Evolutionary conservation across 1,284 basidiomycete species (phyloP), one percentile per base, ranked within the genome.

Genomic region (Golubevia sp.): DNA sequence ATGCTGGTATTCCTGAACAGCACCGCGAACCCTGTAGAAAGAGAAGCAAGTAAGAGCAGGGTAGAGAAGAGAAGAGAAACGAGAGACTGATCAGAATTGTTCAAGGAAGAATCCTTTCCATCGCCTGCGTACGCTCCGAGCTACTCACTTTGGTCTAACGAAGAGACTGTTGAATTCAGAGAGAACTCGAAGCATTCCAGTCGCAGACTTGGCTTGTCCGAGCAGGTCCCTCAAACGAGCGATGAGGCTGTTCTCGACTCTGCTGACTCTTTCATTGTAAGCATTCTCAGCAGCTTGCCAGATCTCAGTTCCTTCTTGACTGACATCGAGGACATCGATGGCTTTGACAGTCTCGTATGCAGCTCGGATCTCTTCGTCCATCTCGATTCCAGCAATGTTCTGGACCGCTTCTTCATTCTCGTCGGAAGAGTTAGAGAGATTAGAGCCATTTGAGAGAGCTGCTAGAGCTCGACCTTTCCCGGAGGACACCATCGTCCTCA

Each of bases 111-210:
- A n/a, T n/a, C n/a, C n/a, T n/a, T n/a, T n/a, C n/a, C n/a, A n/a
- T n/a, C n/a, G n/a, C n/a, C n/a, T n/a, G n/a, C n/a, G n/a, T n/a
- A n/a, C n/a, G n/a, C n/a, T n/a, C 5, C 30, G 11, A 34, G 4
- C 30, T 34, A 34, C 30, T 34, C 30, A 77, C 63, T 98, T 98
- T n/a, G 95, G 96, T 65, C 97, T 88, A 34, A 99, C 95, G 82
- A 99, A 98, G 34, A 99, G 86, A 1, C 93, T 92, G 84, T 99
- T 98, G 87, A 98, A 99, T 85, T 97, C 97, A 3, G 93, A 96
- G 85, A 99, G 96, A 55, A 98, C 96, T 59, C 95, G 89, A 85
- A 99, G 98, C 95, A 98, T 99, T 86, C 98, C 96, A 80, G 97
- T 96, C 1, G 97, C 96, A 79, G 97, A 98, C 56, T 93, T 88